A percentile compares a stretch with the other conserved stretches of the same genome.
Conservation (phyloP, 23 red algal genomes). For the Pyropia yezoensis region DNA sequence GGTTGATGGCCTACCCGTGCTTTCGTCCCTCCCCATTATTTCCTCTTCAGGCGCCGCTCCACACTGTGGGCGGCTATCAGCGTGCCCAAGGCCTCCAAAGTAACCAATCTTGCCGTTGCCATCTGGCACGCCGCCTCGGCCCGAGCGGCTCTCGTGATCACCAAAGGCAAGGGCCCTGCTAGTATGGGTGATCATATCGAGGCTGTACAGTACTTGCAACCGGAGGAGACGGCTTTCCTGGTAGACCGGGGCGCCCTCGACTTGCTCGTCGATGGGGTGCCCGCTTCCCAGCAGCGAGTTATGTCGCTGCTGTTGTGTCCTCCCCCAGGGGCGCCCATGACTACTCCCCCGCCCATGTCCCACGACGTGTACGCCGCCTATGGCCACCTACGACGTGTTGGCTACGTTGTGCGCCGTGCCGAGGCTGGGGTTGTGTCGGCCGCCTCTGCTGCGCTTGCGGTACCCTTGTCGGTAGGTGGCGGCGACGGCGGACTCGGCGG, state of each 20-base stretch:
- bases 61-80: no score
- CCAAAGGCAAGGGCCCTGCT: constrained; percentile 20
- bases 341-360: background rate
- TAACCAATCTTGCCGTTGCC: no score
- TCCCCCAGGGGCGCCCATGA: constrained; percentile 1
- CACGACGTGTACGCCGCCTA: constrained; percentile 52
- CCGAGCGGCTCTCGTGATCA: no score
- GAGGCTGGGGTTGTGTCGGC: background rate
- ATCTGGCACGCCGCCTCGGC: no score
- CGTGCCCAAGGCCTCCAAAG: no score
- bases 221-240: constrained; percentile 71
- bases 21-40: no score
- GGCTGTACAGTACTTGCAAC: constrained; percentile 32
- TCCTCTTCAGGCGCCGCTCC: no score
- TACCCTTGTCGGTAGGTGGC: background rate
- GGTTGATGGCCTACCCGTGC: no score
- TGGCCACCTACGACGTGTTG: constrained; percentile 48
- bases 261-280: constrained; percentile 48
- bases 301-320: constrained; percentile 22
- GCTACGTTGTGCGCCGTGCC: constrained; percentile 41
- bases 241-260: constrained; percentile 63
- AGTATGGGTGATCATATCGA: constrained; percentile 44
- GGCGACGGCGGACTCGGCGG: background rate
- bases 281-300: constrained; percentile 37
- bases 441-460: background rate